Evolutionary conservation across 257 asterid genomes (phyloP), one percentile per base, ranked within the genome.

Genomic region (Fraxinus pennsylvanica): DNA sequence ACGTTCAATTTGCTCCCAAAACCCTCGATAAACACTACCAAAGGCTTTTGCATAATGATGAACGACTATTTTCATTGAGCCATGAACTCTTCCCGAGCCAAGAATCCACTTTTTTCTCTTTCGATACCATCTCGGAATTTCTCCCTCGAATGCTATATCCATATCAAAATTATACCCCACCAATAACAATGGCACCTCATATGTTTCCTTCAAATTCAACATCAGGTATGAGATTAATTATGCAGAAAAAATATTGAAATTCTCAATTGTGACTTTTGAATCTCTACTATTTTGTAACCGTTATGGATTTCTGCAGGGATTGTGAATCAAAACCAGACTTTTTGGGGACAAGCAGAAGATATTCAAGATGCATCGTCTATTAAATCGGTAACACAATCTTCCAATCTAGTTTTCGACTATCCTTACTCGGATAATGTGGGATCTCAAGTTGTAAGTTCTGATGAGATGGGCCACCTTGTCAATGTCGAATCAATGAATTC

Each of bases 21-120:
- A 41, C 19, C 25, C 83, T 90, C 12, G 87, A 86, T 7, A 77
- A 21, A 61, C 87, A 82, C 71, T 88, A 76, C 17, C 76, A 88
- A 5, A 82, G 74, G 77, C 80, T 90, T 9, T n/a, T 88, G 47
- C 74, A 72, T 17, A 78, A 61, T 54, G 87, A 88, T n/a, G 70
- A 50, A 35, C 66, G 83, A 2, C 39, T 89, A 3, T 12, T 27
- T 0, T 17, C 32, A 15, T 52, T 89, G 29, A 86, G 88, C 68
- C 81, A 30, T 29, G 29, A 52, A 1, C 83, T 84, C 5, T 89
- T 86, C 25, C 91, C 94, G 0, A 78, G 67, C 14, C 82, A 39
- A 25, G 35, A 39, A 5, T 75, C 76, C 15, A 84, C 86, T 29
- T 79, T 17, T 79, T 85, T 82, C 38, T 21, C 5, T 3, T 2